phyloP scores from a whole-genome alignment of 2,329 filamentous ascomycete species.

The Xylariaceae sp. region DNA sequence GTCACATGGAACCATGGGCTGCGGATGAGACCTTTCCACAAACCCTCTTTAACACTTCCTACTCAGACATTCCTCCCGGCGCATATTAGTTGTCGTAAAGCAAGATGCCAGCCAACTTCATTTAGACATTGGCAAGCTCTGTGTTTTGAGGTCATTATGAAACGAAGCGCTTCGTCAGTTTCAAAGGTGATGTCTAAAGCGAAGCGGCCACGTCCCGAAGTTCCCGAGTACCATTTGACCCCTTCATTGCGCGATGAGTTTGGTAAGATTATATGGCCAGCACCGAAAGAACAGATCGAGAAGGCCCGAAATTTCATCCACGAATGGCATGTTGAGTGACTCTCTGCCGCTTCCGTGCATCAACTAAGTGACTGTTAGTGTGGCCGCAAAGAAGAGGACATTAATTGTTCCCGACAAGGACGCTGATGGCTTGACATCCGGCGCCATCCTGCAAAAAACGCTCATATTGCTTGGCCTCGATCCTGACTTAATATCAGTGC shows the following conservation, averaged over 20 bases:
- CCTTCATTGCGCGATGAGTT: slow-evolving; percentile 49
- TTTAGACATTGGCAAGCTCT: neutral
- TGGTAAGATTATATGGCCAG: slow-evolving; percentile 66
- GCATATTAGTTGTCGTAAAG: neutral
- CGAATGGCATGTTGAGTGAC: slow-evolving; percentile 56
- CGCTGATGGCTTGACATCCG: slow-evolving; percentile 70
- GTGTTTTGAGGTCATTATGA: slow-evolving; percentile 30
- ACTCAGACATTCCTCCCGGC: neutral
- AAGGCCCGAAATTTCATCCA: slow-evolving; percentile 61
- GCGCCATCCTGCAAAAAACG: slow-evolving; percentile 67
- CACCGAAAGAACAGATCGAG: slow-evolving; percentile 61
- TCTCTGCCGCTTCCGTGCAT: neutral
- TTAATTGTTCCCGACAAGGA: slow-evolving; percentile 74
- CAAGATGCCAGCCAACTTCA: neutral
- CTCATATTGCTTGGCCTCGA: slow-evolving; percentile 64
- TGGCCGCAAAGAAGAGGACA: slow-evolving; percentile 54
- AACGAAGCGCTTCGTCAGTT: slow-evolving; percentile 35
- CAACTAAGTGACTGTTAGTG: slow-evolving; percentile 48
- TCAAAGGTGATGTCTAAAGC: slow-evolving; percentile 27
- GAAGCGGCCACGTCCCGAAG: slow-evolving; percentile 39
- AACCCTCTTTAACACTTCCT: neutral
- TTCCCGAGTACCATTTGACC: slow-evolving; percentile 54
- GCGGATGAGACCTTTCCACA: neutral
- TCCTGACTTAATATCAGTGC: slow-evolving; percentile 58
- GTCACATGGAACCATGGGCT: neutral